Conservation (phyloP, 148 eudicot species). For the Talinum fruticosum region DNA sequence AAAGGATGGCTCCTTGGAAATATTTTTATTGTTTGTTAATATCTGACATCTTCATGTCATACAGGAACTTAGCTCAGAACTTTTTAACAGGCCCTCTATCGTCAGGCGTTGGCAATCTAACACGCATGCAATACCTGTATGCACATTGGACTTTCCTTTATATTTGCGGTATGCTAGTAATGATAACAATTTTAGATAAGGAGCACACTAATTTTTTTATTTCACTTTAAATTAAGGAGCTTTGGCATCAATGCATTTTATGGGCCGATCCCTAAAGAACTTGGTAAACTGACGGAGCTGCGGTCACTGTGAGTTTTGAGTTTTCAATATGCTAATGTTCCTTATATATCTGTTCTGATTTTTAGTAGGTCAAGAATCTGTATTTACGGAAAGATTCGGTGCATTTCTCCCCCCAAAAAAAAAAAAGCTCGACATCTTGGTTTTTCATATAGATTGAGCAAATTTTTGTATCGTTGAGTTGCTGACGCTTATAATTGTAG, state of each 20-base stretch:
- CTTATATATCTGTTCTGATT: neutral
- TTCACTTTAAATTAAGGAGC: constrained; percentile 26
- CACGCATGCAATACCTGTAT: constrained; percentile 64
- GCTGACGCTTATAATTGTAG: constrained; percentile 54
- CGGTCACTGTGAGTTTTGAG: constrained; percentile 59
- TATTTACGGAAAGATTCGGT: constrained; percentile 21
- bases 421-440: no score
- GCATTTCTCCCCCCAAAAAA: constrained; percentile 60
- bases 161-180: neutral
- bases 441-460: no score
- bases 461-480: constrained; percentile 32
- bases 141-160: neutral
- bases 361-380: neutral
- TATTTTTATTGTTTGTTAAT: neutral
- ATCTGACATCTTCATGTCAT: constrained; percentile 17
- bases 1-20: neutral
- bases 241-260: constrained; percentile 66
- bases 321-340: constrained; percentile 13
- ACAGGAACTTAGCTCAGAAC: constrained; percentile 55
- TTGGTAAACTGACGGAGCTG: constrained; percentile 57
- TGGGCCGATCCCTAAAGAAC: constrained; percentile 66
- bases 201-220: neutral
- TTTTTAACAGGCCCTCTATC: constrained; percentile 67
- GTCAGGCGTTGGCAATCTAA: constrained; percentile 64
- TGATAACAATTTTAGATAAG: neutral